Conservation (phyloP, 305 asterid species). For the Fraxinus baroniana region DNA sequence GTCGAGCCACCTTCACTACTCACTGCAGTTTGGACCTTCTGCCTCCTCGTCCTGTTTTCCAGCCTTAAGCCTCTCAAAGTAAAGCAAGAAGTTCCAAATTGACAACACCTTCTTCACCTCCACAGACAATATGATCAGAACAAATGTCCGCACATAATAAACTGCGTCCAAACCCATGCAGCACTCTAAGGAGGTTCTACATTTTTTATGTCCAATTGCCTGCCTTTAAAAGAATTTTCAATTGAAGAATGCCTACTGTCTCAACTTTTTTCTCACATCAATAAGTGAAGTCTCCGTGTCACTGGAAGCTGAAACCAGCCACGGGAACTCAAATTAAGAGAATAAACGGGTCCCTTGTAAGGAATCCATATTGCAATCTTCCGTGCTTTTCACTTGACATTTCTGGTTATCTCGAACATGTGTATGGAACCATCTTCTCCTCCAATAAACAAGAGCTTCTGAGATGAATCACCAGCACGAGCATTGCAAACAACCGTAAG, state of each 20-base stretch:
- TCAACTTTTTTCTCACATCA: constrained; percentile 73
- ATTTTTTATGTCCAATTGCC: constrained; percentile 32
- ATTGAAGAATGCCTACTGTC: constrained; percentile 29
- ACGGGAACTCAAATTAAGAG: constrained; percentile 91
- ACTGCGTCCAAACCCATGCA: constrained; percentile 79
- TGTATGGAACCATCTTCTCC: constrained; percentile 52
- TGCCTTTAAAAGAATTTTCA: constrained; percentile 29
- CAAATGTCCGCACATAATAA: constrained; percentile 71
- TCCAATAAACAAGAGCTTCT: too few relatives aligned
- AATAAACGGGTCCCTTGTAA: constrained; percentile 62
- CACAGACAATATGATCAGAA: constrained; percentile 75
- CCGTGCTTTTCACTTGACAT: constrained; percentile 29
- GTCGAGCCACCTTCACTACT: constrained; percentile 45
- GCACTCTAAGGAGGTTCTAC: constrained; percentile 95
- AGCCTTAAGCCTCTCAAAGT: constrained; percentile 59
- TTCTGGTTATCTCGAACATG: constrained; percentile 68
- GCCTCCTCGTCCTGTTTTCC: constrained; percentile 82
- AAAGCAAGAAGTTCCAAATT: constrained; percentile 86
- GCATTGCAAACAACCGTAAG: too few relatives aligned
- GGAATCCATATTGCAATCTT: constrained; percentile 78
- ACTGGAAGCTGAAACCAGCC: constrained; percentile 93
- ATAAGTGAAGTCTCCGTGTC: constrained; percentile 87
- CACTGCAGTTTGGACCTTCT: constrained; percentile 49
- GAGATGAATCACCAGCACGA: too few relatives aligned
- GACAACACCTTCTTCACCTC: constrained; percentile 89